phyloP scores from a whole-genome alignment of 2,329 filamentous ascomycete species.

The Pseudophaeomoniella oleicola region DNA sequence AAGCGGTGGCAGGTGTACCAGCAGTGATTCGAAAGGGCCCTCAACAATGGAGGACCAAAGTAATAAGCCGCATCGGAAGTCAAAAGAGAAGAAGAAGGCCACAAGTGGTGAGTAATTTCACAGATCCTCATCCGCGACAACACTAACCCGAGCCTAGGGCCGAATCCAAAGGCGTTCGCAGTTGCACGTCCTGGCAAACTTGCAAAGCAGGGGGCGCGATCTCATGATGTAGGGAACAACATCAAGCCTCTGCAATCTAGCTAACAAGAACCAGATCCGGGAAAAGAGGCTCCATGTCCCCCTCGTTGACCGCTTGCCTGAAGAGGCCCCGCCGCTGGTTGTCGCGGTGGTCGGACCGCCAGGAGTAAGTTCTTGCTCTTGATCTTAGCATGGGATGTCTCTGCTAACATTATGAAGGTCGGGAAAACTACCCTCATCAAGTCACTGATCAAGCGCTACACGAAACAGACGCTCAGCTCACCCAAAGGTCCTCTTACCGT shows the following conservation, averaged over 20 bases:
- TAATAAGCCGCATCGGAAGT: constrained; percentile 71
- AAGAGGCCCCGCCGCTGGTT: constrained; percentile 85
- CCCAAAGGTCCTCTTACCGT: constrained; percentile 89
- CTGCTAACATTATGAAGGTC: constrained; percentile 13
- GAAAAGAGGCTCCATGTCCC: constrained; percentile 95
- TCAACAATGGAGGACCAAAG: constrained; percentile 61
- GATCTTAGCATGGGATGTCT: constrained; percentile 11
- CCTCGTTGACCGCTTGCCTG: constrained; percentile 85
- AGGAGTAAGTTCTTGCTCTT: constrained; percentile 43
- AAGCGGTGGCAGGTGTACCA: background rate
- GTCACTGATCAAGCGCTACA: constrained; percentile 82
- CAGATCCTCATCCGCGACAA: constrained; percentile 6
- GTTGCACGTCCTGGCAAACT: constrained; percentile 70
- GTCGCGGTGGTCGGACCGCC: constrained; percentile 91
- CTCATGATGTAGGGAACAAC: constrained; percentile 33
- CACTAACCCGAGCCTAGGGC: constrained; percentile 32
- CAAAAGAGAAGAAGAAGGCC: constrained; percentile 76
- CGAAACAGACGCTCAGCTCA: constrained; percentile 83
- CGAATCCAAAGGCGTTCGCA: constrained; percentile 82
- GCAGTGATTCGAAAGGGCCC: background rate
- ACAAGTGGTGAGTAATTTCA: constrained; percentile 37
- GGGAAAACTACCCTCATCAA: constrained; percentile 95
- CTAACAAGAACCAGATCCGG: constrained; percentile 48
- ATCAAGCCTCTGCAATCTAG: constrained; percentile 2
- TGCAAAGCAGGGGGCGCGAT: constrained; percentile 48